Percentiles rank a stretch among this genome's conserved stretches.
Evolutionary conservation across 2,329 filamentous ascomycete genomes (phyloP).

Genomic region (Fusarium albidum): DNA sequence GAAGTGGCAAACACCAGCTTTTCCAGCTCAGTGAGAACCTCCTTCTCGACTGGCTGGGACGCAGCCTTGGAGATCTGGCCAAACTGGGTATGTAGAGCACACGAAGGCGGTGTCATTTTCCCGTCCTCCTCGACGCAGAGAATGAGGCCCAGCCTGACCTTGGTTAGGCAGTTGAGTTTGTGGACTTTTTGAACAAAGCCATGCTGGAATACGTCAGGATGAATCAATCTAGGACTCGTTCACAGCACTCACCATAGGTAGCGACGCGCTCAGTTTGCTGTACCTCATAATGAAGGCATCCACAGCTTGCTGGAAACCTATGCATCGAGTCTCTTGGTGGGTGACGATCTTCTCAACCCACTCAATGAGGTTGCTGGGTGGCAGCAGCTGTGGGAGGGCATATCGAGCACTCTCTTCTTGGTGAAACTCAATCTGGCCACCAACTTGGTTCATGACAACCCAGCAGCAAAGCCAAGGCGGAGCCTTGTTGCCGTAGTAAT

Average conservation of each 20-base stretch:
- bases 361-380: conserved; percentile 29
- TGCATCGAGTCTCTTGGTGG: conserved; percentile 35
- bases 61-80: conserved; percentile 41
- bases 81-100: conserved; percentile 41
- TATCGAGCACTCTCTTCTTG: conserved; percentile 39
- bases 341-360: conserved; percentile 39
- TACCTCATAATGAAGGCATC: conserved; percentile 40
- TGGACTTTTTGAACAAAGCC: conserved; percentile 39
- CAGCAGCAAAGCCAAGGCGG: conserved; percentile 41
- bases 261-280: conserved; percentile 27
- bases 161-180: conserved; percentile 39
- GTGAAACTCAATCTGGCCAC: conserved; percentile 38
- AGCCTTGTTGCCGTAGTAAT: conserved; percentile 35
- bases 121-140: conserved; percentile 37
- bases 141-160: conserved; percentile 38
- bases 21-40: conserved; percentile 37
- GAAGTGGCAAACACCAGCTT: conserved; percentile 37
- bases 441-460: conserved; percentile 40
- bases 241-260: conserved; percentile 36
- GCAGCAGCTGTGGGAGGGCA: conserved; percentile 37
- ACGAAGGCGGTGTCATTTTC: conserved; percentile 37
- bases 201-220: conserved; percentile 24
- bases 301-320: conserved; percentile 41
- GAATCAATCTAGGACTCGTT: background rate
- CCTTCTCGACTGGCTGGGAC: conserved; percentile 39